phyloP scores from a whole-genome alignment of 2,329 filamentous ascomycete species.

The Calonectria pseudoturangicola region DNA sequence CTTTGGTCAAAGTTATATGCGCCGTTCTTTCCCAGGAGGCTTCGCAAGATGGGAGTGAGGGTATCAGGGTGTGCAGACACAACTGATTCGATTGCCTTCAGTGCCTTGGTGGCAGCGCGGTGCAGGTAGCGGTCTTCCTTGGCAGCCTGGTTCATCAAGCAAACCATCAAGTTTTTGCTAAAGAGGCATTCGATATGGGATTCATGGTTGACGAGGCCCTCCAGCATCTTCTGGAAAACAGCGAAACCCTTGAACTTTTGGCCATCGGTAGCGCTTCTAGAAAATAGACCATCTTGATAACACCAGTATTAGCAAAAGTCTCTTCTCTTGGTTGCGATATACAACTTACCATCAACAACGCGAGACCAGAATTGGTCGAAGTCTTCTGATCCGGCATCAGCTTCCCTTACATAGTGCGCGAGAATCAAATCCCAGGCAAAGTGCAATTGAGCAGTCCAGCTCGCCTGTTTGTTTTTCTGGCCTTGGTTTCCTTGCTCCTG shows the following conservation, averaged over 20 bases:
- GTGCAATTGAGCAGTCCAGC: slow-evolving; percentile 87
- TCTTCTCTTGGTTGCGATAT: too few species aligned
- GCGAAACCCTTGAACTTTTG: slow-evolving; percentile 95
- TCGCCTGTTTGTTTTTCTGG: slow-evolving; percentile 77
- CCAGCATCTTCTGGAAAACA: slow-evolving; percentile 86
- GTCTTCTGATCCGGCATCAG: slow-evolving; percentile 62
- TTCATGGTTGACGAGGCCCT: slow-evolving; percentile 67
- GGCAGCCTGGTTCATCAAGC: slow-evolving; percentile 87
- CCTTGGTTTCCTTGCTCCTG: slow-evolving; percentile 66
- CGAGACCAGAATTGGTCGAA: slow-evolving; percentile 91
- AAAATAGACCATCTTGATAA: slow-evolving; percentile 84
- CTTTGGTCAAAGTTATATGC: slow-evolving; percentile 88
- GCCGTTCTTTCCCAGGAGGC: slow-evolving; percentile 82
- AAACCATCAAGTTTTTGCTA: slow-evolving; percentile 87
- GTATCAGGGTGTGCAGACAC: slow-evolving; percentile 77
- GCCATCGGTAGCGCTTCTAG: slow-evolving; percentile 86
- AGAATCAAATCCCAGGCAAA: slow-evolving; percentile 92
- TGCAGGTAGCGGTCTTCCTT: slow-evolving; percentile 87
- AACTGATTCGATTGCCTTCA: slow-evolving; percentile 81
- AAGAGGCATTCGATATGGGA: slow-evolving; percentile 78
- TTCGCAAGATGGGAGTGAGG: slow-evolving; percentile 76
- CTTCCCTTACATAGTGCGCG: slow-evolving; percentile 67
- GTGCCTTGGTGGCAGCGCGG: slow-evolving; percentile 83
- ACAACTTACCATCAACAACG: slow-evolving; percentile 85
- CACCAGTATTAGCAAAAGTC: slow-evolving; percentile 49